Conservation (phyloP, 164 flowering plant species). For the Stephania japonica region DNA sequence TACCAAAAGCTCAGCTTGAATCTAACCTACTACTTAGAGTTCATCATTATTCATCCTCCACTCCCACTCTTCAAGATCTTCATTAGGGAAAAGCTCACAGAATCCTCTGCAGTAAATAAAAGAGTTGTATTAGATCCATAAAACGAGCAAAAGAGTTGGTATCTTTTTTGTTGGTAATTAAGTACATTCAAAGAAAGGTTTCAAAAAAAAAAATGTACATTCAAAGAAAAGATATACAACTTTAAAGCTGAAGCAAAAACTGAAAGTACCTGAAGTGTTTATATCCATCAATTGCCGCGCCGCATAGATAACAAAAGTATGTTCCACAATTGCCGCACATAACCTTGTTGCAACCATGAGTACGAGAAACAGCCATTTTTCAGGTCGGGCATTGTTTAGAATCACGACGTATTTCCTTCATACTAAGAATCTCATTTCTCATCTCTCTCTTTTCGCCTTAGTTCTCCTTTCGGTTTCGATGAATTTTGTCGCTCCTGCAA, state of each 20-base stretch:
- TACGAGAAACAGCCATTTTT: conserved; percentile 77
- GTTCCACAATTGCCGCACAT: conserved; percentile 68
- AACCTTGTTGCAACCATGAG: conserved; percentile 95
- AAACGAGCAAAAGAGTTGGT: too few relatives aligned
- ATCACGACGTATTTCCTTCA: conserved; percentile 56
- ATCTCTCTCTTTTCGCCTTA: conserved; percentile 56
- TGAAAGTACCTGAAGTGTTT: conserved; percentile 68
- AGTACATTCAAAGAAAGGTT: too few relatives aligned
- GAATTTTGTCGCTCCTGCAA: conserved; percentile 75
- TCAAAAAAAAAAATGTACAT: too few relatives aligned
- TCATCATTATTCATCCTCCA: conserved; percentile 40
- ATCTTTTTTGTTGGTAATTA: too few relatives aligned
- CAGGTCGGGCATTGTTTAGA: conserved; percentile 90
- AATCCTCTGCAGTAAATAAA: conserved; percentile 33
- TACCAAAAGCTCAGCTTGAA: conserved; percentile 37
- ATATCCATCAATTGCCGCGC: conserved; percentile 65
- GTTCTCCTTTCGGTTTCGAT: conserved; percentile 41
- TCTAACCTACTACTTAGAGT: conserved; percentile 45
- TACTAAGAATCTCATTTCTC: conserved; percentile 73
- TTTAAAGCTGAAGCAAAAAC: background rate
- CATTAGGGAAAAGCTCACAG: conserved; percentile 63
- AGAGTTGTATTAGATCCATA: conserved; percentile 9
- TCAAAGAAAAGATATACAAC: too few relatives aligned
- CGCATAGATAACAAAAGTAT: conserved; percentile 79
- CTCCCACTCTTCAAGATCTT: conserved; percentile 52